Base-by-base conservation (phyloP, 306 rosid species). In the Biancaea sappan region DNA sequence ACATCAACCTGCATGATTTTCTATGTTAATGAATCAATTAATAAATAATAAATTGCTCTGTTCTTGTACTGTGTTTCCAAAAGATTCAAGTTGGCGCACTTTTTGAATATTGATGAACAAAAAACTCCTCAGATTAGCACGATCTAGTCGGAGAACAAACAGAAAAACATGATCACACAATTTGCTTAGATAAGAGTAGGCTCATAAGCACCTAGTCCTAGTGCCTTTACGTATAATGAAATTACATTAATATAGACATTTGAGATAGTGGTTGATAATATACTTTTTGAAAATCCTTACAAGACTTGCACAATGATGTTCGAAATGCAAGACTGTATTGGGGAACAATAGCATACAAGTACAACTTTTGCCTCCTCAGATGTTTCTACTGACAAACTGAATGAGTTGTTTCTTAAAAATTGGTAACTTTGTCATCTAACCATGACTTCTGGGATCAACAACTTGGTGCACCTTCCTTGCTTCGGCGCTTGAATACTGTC, bases 361-460 rank as follows among this genome's bases (percentile, higher is more conserved):
- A n/a, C 76, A 66, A 74, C 21, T 48, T 52, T 52, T 69, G 68
- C 80, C 79, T 60, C n/a, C 28, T 81, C 77, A 53, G 37, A 67
- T 64, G 78, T 66, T 69, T 75, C 73, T 62, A 51, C 21, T 2
- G 71, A 83, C 61, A 78, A 31, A 65, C 48, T 41, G 21, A 78
- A 70, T 32, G 7, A 60, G 52, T 76, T 18, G 51, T 54, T 56
- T 44, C 66, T 26, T 60, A 56, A 65, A 57, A 66, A 43, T 73
- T 69, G 67, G 66, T 69, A 77, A 54, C 56, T 4, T 3, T 28
- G 57, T 72, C 22, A 68, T 57, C 88, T 91, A 89, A 59, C 96
- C 97, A 71, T 92, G 97, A 84, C 99, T 92, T 86, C 97, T 90
- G 32, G 97, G 96, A 80, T 87, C 97, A 61, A 74, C 80, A 77